phyloP scores from a whole-genome alignment of 225 moss, liverwort and hornwort genomes.

The Sphagnum tenellum region DNA sequence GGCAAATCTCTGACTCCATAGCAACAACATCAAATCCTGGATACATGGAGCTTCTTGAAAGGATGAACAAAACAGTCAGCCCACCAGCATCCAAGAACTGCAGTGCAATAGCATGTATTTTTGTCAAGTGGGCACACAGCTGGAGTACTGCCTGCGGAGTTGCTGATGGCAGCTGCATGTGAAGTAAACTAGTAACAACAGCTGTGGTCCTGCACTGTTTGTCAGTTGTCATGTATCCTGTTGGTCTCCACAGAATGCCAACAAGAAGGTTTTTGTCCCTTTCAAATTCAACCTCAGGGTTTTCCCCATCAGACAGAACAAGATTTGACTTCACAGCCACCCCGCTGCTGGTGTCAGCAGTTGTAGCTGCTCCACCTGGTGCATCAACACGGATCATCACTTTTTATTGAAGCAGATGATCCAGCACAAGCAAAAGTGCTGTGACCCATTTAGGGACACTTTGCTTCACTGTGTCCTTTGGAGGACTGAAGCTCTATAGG shows the following conservation, averaged over 20 bases:
- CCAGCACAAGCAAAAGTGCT: constrained; percentile 66
- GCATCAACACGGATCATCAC: constrained; percentile 57
- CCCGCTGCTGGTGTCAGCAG: constrained; percentile 35
- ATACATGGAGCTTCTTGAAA: constrained; percentile 58
- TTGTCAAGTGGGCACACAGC: constrained; percentile 81
- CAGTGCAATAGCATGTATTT: constrained; percentile 70
- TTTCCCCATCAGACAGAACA: constrained; percentile 24
- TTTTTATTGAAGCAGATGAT: constrained; percentile 85
- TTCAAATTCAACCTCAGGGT: constrained; percentile 23
- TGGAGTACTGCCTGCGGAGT: constrained; percentile 84
- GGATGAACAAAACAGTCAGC: constrained; percentile 51
- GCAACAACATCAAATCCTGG: constrained; percentile 83
- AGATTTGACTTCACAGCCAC: constrained; percentile 33
- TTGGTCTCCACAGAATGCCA: constrained; percentile 55
- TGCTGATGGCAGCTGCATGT: constrained; percentile 61
- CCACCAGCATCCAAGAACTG: constrained; percentile 81
- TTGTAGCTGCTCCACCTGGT: constrained; percentile 32
- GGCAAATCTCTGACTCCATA: constrained; percentile 89
- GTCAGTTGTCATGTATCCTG: constrained; percentile 73
- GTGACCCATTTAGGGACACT: constrained; percentile 84
- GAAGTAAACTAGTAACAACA: constrained; percentile 55
- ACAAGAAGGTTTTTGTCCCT: constrained; percentile 52
- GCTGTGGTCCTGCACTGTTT: constrained; percentile 66
- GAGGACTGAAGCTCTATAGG: constrained; percentile 40
- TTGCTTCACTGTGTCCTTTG: constrained; percentile 19